Percentiles rank a stretch among this genome's conserved stretches.
Conservation (phyloP, 345 rosid species). For the Cardiospermum halicacabum region DNA sequence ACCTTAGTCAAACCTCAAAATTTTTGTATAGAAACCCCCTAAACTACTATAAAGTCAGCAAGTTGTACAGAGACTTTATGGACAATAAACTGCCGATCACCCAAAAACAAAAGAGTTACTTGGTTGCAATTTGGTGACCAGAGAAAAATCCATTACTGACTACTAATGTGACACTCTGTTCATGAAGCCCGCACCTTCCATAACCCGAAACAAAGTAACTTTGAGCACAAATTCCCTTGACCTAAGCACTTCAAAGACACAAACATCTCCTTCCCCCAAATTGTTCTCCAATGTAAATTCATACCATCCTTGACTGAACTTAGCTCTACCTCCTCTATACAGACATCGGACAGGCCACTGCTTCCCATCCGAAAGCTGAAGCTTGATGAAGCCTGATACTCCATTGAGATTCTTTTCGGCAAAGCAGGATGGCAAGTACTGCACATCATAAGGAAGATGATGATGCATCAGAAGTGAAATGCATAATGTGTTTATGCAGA, state of each 20-base stretch:
- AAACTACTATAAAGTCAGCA: conserved; percentile 20
- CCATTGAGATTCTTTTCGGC: conserved; percentile 81
- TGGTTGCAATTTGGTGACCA: conserved; percentile 14
- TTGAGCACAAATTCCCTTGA: conserved; percentile 72
- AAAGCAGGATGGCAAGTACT: conserved; percentile 85
- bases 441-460: conserved; percentile 16
- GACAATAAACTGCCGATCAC: conserved; percentile 24
- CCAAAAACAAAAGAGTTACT: conserved; percentile 12
- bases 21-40: conserved; percentile 20
- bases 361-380: conserved; percentile 66
- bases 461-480: background rate
- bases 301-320: conserved; percentile 89
- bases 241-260: conserved; percentile 69
- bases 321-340: conserved; percentile 80
- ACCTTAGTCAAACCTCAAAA: conserved; percentile 34
- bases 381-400: conserved; percentile 76
- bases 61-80: conserved; percentile 16
- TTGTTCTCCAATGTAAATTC: conserved; percentile 78
- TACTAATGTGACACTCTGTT: conserved; percentile 16
- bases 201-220: conserved; percentile 68
- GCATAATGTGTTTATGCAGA: background rate
- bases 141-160: conserved; percentile 18
- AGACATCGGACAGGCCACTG: conserved; percentile 94
- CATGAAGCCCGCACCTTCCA: conserved; percentile 20
- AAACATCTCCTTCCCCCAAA: conserved; percentile 87